Evolutionary conservation across 2,329 filamentous ascomycete species (phyloP).

Genomic region (Monilinia polystroma): DNA sequence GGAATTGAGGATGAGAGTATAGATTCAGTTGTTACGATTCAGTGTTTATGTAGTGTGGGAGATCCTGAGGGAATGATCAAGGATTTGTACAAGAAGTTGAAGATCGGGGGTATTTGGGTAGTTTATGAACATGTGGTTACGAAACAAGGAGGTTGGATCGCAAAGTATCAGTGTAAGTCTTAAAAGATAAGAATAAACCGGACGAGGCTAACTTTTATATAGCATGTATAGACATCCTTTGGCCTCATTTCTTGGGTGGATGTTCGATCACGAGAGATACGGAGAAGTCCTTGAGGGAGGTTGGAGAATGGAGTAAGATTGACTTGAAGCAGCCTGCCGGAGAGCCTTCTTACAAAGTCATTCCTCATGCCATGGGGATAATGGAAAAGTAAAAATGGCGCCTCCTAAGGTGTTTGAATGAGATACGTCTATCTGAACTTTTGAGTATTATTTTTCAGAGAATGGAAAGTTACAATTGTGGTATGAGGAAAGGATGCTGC

Average conservation of each 20-base stretch:
- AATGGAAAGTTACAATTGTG: no score
- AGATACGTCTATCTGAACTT: background rate
- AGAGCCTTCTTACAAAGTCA: constrained; percentile 32
- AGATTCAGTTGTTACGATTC: constrained; percentile 36
- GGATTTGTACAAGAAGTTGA: constrained; percentile 34
- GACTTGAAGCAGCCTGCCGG: constrained; percentile 32
- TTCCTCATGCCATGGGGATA: constrained; percentile 36
- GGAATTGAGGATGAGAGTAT: constrained; percentile 47
- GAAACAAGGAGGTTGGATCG: constrained; percentile 28
- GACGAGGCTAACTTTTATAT: constrained; percentile 20
- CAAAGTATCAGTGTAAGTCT: constrained; percentile 36
- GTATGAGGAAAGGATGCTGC: background rate
- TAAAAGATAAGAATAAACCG: background rate
- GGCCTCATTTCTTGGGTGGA: constrained; percentile 37
- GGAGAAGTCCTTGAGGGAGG: constrained; percentile 31
- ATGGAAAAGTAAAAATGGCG: constrained; percentile 32
- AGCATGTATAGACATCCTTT: constrained; percentile 34
- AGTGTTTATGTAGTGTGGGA: constrained; percentile 36
- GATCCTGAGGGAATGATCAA: constrained; percentile 33
- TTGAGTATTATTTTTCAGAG: background rate
- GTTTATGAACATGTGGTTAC: constrained; percentile 37
- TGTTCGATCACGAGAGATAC: constrained; percentile 37
- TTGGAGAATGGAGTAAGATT: constrained; percentile 36
- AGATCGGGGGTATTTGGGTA: constrained; percentile 36
- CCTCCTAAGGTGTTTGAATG: no score